phyloP scores from a whole-genome alignment of 2,329 filamentous ascomycete species.

The Ophiostoma ips region DNA sequence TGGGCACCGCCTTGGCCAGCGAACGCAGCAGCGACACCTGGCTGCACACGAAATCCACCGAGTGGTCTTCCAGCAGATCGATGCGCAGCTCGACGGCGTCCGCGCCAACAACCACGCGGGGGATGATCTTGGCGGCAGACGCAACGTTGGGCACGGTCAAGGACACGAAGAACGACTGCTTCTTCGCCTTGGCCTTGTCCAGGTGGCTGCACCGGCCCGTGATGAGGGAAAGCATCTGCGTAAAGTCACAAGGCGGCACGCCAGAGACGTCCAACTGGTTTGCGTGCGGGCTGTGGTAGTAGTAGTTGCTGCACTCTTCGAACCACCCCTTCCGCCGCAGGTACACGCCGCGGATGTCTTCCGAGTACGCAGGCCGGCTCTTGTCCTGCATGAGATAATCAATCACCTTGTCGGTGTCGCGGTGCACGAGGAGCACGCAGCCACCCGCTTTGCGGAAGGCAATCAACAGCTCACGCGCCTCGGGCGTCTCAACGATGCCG shows the following conservation, averaged over 20 bases:
- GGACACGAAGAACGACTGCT: slow-evolving; percentile 83
- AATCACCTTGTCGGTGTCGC: slow-evolving; percentile 77
- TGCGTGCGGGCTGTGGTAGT: slow-evolving; percentile 70
- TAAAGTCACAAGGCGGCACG: slow-evolving; percentile 52
- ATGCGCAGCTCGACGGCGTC: slow-evolving; percentile 93
- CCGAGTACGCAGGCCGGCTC: slow-evolving; percentile 79
- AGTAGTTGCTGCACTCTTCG: slow-evolving; percentile 81
- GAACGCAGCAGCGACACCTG: slow-evolving; percentile 71
- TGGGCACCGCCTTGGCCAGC: slow-evolving; percentile 40
- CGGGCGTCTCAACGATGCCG: slow-evolving; percentile 75
- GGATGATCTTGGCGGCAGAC: slow-evolving; percentile 48
- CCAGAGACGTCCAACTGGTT: slow-evolving; percentile 24
- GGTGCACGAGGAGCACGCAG: slow-evolving; percentile 73
- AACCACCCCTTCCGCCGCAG: slow-evolving; percentile 80
- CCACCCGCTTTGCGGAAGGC: slow-evolving; percentile 63
- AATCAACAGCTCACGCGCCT: slow-evolving; percentile 61
- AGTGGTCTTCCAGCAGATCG: slow-evolving; percentile 68
- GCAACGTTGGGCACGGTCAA: slow-evolving; percentile 68
- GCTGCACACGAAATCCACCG: slow-evolving; percentile 62
- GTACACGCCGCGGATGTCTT: slow-evolving; percentile 87
- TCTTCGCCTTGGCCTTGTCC: slow-evolving; percentile 44
- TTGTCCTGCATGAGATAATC: slow-evolving; percentile 81
- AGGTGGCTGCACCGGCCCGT: slow-evolving; percentile 47
- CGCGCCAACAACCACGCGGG: slow-evolving; percentile 63
- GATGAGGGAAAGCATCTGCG: slow-evolving; percentile 56